phyloP scores from a whole-genome alignment of 176 grass and related monocot genomes.

The Musa troglodytarum region DNA sequence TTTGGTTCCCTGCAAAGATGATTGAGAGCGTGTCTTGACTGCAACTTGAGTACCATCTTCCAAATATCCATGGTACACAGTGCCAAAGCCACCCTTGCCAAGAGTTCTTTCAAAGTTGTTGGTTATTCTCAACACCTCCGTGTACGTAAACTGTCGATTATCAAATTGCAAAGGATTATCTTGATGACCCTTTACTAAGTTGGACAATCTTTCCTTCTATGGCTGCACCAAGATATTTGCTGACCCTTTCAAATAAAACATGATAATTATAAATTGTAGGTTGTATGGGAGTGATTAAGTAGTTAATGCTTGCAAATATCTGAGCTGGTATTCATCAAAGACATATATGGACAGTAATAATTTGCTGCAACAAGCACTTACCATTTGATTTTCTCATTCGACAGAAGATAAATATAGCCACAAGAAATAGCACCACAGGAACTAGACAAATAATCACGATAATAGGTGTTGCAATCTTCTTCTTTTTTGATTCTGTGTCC shows the following conservation, averaged over 20 bases:
- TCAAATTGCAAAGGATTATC: slow-evolving; percentile 17
- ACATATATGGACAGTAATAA: background rate
- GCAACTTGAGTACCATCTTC: background rate
- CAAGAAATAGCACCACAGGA: slow-evolving; percentile 2
- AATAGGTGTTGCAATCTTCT: background rate
- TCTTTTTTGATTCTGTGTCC: too few relatives aligned
- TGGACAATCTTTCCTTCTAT: background rate
- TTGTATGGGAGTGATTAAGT: background rate
- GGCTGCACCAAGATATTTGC: background rate
- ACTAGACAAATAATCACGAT: background rate
- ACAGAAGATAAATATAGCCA: background rate
- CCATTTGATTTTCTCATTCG: slow-evolving; percentile 9
- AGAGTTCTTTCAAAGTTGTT: slow-evolving; percentile 45
- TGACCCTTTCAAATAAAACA: background rate
- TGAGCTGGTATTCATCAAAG: background rate
- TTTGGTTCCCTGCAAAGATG: background rate
- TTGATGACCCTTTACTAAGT: background rate
- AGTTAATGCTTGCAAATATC: background rate
- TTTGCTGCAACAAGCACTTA: background rate
- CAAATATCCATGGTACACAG: background rate
- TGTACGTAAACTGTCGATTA: slow-evolving; percentile 43
- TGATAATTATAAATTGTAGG: background rate
- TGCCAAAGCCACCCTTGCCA: slow-evolving; percentile 49
- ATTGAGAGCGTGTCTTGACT: background rate
- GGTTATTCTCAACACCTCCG: slow-evolving; percentile 37